These are phyloP conservation scores for Solanum sparsipilum DNA, from an alignment of 257 asterid species.

Conservation along the genomic window DNA sequence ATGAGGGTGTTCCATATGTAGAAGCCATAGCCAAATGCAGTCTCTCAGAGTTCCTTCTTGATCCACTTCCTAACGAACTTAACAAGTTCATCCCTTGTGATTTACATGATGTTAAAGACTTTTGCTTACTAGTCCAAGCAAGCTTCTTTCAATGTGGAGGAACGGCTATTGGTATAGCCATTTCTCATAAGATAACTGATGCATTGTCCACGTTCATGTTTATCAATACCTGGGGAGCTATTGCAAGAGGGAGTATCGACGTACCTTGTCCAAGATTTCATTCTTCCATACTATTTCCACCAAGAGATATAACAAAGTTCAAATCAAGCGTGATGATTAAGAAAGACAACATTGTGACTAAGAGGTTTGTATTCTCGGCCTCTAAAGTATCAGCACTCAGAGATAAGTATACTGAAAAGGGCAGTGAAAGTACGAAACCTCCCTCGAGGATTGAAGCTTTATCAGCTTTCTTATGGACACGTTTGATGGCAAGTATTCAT, in stretches of 20 bases:
- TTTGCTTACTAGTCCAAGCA: constrained; percentile 9
- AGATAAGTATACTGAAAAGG: constrained; percentile 15
- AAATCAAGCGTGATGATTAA: constrained; percentile 6
- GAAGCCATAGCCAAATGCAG: constrained; percentile 22
- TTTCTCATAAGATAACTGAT: constrained; percentile 37
- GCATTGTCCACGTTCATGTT: constrained; percentile 17
- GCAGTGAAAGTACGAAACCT: neutral
- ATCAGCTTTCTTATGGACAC: constrained; percentile 36
- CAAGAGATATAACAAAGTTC: constrained; percentile 14
- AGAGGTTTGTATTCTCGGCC: constrained; percentile 26
- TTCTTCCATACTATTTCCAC: constrained; percentile 29
- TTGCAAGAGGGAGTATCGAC: neutral
- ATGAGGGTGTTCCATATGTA: constrained; percentile 26
- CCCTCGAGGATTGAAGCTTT: constrained; percentile 31
- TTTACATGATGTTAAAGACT: constrained; percentile 7
- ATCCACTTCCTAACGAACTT: constrained; percentile 17
- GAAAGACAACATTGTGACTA: constrained; percentile 17
- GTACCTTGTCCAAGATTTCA: constrained; percentile 14
- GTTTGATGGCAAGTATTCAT: constrained; percentile 13
- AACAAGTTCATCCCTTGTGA: constrained; percentile 25
- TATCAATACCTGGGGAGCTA: constrained; percentile 32
- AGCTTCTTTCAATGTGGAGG: constrained; percentile 37
- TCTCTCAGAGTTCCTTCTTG: constrained; percentile 9
- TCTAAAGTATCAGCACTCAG: constrained; percentile 15
- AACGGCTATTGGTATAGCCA: constrained; percentile 16